These are phyloP conservation scores for Cercospora sojina DNA, from an alignment of 2,329 filamentous ascomycete species.

Conservation along the genomic window DNA sequence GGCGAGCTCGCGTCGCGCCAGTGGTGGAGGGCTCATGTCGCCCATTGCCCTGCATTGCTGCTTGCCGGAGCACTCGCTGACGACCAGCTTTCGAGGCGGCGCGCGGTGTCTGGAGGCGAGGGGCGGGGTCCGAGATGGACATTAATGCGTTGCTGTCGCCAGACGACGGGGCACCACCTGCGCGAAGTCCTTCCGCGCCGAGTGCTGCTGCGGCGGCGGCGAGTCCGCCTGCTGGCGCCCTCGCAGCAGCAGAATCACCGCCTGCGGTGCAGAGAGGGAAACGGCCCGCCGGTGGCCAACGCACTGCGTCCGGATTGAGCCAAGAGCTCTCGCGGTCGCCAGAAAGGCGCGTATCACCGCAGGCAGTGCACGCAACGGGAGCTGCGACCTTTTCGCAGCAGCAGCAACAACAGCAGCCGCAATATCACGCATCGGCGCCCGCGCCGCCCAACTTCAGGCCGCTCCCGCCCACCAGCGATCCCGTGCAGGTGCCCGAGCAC, in stretches of 20 bases:
- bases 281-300: slow-evolving; percentile 31
- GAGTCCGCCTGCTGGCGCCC: slow-evolving; percentile 24
- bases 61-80: slow-evolving; percentile 13
- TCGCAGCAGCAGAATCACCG: slow-evolving; percentile 38
- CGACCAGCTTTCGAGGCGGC: slow-evolving; percentile 9
- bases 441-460: slow-evolving; percentile 27
- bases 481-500: slow-evolving; percentile 10
- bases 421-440: slow-evolving; percentile 16
- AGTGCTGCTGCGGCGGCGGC: background rate
- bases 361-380: slow-evolving; percentile 8
- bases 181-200: background rate
- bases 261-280: slow-evolving; percentile 17
- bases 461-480: slow-evolving; percentile 30
- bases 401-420: slow-evolving; percentile 16
- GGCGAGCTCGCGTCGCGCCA: background rate
- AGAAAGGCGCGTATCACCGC: slow-evolving; percentile 34
- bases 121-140: slow-evolving; percentile 41
- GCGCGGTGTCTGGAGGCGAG: background rate
- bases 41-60: slow-evolving; percentile 20
- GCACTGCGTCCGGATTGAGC: slow-evolving; percentile 46
- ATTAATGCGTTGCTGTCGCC: slow-evolving; percentile 53
- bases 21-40: slow-evolving; percentile 17
- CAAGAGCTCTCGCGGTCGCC: slow-evolving; percentile 40
- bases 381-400: slow-evolving; percentile 4
- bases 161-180: slow-evolving; percentile 41